A percentile compares a stretch with the other conserved stretches of the same genome.
Conservation (phyloP, 352 stramenopile genomes). For the Pythium sp. region DNA sequence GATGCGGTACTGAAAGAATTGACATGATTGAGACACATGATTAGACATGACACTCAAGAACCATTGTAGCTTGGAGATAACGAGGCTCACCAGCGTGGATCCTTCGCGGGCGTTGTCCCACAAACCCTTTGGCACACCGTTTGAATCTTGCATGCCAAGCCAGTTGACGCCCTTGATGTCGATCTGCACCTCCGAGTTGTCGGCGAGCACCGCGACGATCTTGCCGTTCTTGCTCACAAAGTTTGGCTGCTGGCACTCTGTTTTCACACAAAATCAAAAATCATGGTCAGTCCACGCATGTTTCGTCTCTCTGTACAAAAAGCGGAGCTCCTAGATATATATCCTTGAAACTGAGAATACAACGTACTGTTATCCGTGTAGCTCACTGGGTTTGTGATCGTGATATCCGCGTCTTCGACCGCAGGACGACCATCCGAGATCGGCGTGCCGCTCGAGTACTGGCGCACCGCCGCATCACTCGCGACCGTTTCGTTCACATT, state of each 20-base stretch:
- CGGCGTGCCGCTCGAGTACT: constrained; percentile 58
- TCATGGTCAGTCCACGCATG: neutral
- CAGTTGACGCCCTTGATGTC: constrained; percentile 87
- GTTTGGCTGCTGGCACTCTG: constrained; percentile 79
- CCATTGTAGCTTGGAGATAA: neutral
- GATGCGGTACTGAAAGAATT: constrained; percentile 47
- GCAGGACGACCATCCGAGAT: constrained; percentile 60
- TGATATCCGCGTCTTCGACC: constrained; percentile 44
- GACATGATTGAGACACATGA: neutral
- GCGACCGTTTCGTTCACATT: constrained; percentile 49
- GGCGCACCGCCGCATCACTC: constrained; percentile 45
- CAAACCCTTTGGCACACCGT: constrained; percentile 68
- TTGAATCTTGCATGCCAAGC: constrained; percentile 75
- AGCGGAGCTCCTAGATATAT: constrained; percentile 2
- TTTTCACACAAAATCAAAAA: neutral
- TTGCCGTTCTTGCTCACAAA: constrained; percentile 76
- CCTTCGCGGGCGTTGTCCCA: constrained; percentile 83
- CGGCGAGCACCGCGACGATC: constrained; percentile 57
- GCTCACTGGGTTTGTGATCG: constrained; percentile 64
- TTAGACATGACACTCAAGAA: neutral
- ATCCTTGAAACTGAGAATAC: neutral
- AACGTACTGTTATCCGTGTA: constrained; percentile 58
- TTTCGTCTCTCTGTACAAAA: neutral
- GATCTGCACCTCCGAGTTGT: constrained; percentile 56
- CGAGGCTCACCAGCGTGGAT: constrained; percentile 41